These are phyloP conservation scores for Quercus tomentella DNA, from an alignment of 331 rosid genomes.

Conservation along the genomic window DNA sequence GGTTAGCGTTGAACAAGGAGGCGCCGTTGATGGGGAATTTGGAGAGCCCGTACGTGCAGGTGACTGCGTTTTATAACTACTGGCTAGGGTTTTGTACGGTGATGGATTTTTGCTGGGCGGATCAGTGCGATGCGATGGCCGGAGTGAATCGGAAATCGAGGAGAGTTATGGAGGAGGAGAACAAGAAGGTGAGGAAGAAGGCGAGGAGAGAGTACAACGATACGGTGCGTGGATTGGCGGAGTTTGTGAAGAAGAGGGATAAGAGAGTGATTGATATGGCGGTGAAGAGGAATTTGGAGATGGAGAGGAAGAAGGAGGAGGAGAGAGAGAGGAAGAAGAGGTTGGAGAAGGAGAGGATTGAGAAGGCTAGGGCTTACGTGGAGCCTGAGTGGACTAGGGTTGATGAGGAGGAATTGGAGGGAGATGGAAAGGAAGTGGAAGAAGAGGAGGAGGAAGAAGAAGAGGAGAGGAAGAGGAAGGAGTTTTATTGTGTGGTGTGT, in stretches of 20 bases:
- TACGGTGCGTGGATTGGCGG: conserved; percentile 85
- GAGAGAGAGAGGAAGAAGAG: conserved; percentile 71
- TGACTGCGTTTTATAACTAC: conserved; percentile 65
- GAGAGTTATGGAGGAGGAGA: conserved; percentile 94
- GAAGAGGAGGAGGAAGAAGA: conserved; percentile 34
- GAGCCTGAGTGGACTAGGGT: conserved; percentile 79
- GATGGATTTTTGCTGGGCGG: conserved; percentile 92
- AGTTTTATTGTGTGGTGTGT: conserved; percentile 85
- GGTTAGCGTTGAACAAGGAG: conserved; percentile 48
- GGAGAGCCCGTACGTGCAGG: conserved; percentile 76
- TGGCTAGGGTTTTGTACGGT: conserved; percentile 91
- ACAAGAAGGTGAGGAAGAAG: conserved; percentile 82
- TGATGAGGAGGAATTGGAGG: conserved; percentile 36
- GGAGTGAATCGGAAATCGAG: conserved; percentile 71
- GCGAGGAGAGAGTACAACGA: conserved; percentile 88
- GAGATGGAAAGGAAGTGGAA: conserved; percentile 18
- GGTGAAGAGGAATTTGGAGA: conserved; percentile 63
- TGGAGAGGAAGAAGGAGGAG: conserved; percentile 67
- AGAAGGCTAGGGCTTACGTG: conserved; percentile 66
- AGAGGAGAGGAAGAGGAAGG: conserved; percentile 40
- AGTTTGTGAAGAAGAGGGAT: conserved; percentile 94
- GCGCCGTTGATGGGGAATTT: conserved; percentile 88
- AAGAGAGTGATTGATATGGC: conserved; percentile 92
- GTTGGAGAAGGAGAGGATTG: conserved; percentile 70
- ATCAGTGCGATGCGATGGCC: conserved; percentile 64